Conservation (phyloP, 2,329 filamentous ascomycete species). For the Clarireedia sp. region DNA sequence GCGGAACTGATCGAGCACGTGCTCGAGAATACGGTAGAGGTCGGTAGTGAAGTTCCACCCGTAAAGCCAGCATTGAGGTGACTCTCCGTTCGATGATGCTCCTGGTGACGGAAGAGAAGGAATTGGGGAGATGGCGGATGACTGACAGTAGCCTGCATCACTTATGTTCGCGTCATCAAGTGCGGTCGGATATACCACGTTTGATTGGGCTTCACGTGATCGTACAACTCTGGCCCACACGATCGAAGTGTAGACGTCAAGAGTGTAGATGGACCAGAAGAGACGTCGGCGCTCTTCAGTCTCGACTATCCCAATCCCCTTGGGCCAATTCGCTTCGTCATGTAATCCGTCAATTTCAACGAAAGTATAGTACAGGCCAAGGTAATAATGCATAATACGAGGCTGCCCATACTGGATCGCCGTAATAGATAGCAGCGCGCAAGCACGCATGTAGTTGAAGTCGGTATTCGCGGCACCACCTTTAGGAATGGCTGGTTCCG, state of each 20-base stretch:
- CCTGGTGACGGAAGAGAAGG: too few species aligned
- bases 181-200: conserved; percentile 41
- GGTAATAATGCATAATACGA: conserved; percentile 41
- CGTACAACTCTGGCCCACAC: conserved; percentile 42
- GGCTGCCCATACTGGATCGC: conserved; percentile 44
- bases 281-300: conserved; percentile 40
- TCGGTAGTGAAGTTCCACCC: conserved; percentile 53
- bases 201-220: conserved; percentile 38
- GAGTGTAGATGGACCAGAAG: conserved; percentile 50
- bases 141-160: too few species aligned
- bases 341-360: conserved; percentile 42
- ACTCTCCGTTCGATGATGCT: too few species aligned
- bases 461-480: conserved; percentile 14
- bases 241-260: conserved; percentile 46
- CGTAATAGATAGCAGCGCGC: conserved; percentile 41
- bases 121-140: too few species aligned
- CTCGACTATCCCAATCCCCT: conserved; percentile 35
- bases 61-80: conserved; percentile 40
- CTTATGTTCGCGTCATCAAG: conserved; percentile 31
- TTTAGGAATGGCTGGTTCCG: too few species aligned
- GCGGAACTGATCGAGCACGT: conserved; percentile 30
- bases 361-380: conserved; percentile 43
- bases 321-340: conserved; percentile 46
- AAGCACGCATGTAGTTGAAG: conserved; percentile 37
- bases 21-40: conserved; percentile 47